Conservation (phyloP, 345 rosid species). For the Salix udensis region DNA sequence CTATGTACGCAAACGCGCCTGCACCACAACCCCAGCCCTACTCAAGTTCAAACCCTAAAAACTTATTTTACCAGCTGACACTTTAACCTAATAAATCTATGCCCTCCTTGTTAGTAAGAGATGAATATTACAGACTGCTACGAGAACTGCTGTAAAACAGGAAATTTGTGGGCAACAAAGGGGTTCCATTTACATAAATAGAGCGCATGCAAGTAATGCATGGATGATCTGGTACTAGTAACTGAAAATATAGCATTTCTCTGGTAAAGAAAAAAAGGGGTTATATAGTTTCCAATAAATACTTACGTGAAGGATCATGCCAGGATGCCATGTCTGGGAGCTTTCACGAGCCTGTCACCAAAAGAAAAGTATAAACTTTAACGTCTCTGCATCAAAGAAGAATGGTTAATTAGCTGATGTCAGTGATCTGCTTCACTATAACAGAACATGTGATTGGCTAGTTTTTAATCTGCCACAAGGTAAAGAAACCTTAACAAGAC, state of each 20-base stretch:
- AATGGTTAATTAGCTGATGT: background rate
- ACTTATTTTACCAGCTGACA: background rate
- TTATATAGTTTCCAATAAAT: background rate
- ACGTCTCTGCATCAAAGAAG: background rate
- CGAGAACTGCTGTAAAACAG: too few species aligned
- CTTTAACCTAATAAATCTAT: background rate
- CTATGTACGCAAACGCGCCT: background rate
- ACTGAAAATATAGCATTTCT: background rate
- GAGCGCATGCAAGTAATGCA: background rate
- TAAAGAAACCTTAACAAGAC: background rate
- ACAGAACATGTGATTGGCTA: conserved; percentile 7
- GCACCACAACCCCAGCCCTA: background rate
- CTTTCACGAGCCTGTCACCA: background rate
- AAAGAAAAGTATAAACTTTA: background rate
- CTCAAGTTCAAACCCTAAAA: background rate
- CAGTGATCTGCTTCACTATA: background rate
- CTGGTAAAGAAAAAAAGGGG: background rate
- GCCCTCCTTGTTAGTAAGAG: background rate
- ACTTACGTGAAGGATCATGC: background rate
- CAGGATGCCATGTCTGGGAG: background rate
- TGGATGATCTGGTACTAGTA: background rate
- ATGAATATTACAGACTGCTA: too few species aligned
- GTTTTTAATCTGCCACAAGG: background rate
- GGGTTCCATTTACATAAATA: background rate
- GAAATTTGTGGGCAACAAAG: background rate